These are phyloP conservation scores for Coemansia sp. DNA, from an alignment of 192 early-diverging fungal genomes.

Conservation along the genomic window DNA sequence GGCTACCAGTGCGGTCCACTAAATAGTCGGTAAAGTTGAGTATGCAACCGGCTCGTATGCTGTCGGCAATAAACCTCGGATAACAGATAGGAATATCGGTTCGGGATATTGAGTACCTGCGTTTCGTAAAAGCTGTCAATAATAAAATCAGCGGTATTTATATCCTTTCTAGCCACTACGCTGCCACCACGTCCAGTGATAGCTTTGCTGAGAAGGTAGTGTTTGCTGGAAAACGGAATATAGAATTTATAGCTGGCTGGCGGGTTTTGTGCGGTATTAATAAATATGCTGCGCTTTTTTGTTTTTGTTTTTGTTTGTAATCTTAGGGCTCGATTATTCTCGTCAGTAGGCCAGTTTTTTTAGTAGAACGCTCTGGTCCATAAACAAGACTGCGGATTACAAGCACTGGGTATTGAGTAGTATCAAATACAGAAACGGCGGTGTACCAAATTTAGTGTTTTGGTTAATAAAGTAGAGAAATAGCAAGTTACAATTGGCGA, in stretches of 20 bases:
- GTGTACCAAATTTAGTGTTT: too few relatives aligned
- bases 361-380: background rate
- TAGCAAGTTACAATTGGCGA: background rate
- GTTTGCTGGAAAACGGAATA: background rate
- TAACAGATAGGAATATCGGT: constrained; percentile 4
- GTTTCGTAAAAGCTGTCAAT: constrained; percentile 1
- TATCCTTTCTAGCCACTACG: background rate
- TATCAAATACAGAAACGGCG: background rate
- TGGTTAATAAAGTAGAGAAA: background rate
- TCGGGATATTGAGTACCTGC: background rate
- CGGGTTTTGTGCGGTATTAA: background rate
- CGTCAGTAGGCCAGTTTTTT: background rate
- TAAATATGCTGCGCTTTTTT: background rate
- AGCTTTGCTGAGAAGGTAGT: background rate
- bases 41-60: constrained; percentile 15
- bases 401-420: background rate
- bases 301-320: background rate
- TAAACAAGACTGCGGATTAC: background rate
- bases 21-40: constrained; percentile 10
- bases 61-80: constrained; percentile 19
- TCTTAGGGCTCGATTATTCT: background rate
- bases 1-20: background rate
- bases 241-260: constrained; percentile 5
- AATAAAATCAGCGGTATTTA: constrained; percentile 16
- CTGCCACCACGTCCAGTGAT: constrained; percentile 5